Conservation (phyloP, 1,284 basidiomycete genomes). For the Trametes hirsuta region DNA sequence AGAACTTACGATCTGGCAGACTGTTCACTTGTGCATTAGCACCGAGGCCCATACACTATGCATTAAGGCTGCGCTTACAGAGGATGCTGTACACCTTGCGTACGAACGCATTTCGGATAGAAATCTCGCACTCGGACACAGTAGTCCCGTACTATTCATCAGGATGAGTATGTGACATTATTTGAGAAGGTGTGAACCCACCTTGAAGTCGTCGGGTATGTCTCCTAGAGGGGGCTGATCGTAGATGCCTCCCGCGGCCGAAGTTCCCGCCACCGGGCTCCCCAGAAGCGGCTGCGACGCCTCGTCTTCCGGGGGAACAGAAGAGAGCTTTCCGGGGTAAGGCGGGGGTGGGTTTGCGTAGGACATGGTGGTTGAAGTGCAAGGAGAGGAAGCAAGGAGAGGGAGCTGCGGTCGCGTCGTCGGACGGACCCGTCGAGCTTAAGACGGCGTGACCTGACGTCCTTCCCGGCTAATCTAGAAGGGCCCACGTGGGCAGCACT, state of each 20-base stretch:
- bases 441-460: slow-evolving; percentile 3
- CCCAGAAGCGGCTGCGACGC: slow-evolving; percentile 51
- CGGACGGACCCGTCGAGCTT: slow-evolving; percentile 15
- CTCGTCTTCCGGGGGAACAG: slow-evolving; percentile 27
- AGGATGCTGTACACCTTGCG: slow-evolving; percentile 84
- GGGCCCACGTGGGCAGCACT: slow-evolving; percentile 19
- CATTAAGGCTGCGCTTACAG: slow-evolving; percentile 50
- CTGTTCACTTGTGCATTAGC: slow-evolving; percentile 40
- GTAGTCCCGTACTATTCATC: slow-evolving; percentile 73
- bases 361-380: slow-evolving; percentile 28
- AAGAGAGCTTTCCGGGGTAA: slow-evolving; percentile 30
- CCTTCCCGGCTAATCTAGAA: slow-evolving; percentile 19
- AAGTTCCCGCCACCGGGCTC: slow-evolving; percentile 45
- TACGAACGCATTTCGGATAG: slow-evolving; percentile 76
- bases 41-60: slow-evolving; percentile 2
- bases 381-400: slow-evolving; percentile 12
- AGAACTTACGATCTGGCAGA: slow-evolving; percentile 65
- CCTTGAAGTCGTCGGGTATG: slow-evolving; percentile 86
- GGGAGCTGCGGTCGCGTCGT: slow-evolving; percentile 4
- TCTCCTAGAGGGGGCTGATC: slow-evolving; percentile 73
- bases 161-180: slow-evolving; percentile 4
- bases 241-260: slow-evolving; percentile 54
- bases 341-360: slow-evolving; percentile 34
- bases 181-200: slow-evolving; percentile 32
- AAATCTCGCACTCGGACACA: slow-evolving; percentile 71